These are phyloP conservation scores for Gaeumannomyces sp. DNA, from an alignment of 2,329 filamentous ascomycete genomes.

Conservation along the genomic window DNA sequence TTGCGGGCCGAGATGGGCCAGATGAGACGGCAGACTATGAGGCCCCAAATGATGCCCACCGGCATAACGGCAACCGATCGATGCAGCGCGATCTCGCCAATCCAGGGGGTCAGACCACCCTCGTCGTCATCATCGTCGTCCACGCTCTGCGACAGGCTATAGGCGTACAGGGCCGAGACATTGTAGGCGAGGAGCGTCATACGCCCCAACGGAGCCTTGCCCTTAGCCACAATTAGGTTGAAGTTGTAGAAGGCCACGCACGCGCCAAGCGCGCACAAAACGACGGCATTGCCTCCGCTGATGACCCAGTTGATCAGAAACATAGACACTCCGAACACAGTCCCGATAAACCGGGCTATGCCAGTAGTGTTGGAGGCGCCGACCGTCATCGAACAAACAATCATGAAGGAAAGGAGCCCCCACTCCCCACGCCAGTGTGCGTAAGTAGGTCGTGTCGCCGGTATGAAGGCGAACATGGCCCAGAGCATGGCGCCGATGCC, in stretches of 20 bases:
- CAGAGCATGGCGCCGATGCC: constrained; percentile 84
- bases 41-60: constrained; percentile 83
- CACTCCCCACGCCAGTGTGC: constrained; percentile 90
- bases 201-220: constrained; percentile 82
- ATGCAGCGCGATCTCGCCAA: constrained; percentile 82
- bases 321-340: constrained; percentile 69
- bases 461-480: constrained; percentile 82
- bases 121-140: constrained; percentile 83
- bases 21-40: constrained; percentile 80
- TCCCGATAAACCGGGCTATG: constrained; percentile 78
- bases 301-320: constrained; percentile 74
- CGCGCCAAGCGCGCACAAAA: constrained; percentile 77
- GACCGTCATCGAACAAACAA: constrained; percentile 96
- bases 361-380: constrained; percentile 93
- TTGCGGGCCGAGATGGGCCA: constrained; percentile 89
- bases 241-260: constrained; percentile 77
- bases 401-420: constrained; percentile 95
- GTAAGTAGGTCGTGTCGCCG: constrained; percentile 71
- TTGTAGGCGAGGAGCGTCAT: constrained; percentile 97
- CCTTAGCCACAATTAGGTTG: constrained; percentile 78
- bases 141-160: constrained; percentile 76
- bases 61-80: constrained; percentile 83
- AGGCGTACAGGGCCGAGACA: constrained; percentile 87
- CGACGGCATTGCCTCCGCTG: constrained; percentile 64
- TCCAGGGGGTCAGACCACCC: constrained; percentile 75